Conservation (phyloP, 2,329 filamentous ascomycete species). For the Aspergillus ruber region DNA sequence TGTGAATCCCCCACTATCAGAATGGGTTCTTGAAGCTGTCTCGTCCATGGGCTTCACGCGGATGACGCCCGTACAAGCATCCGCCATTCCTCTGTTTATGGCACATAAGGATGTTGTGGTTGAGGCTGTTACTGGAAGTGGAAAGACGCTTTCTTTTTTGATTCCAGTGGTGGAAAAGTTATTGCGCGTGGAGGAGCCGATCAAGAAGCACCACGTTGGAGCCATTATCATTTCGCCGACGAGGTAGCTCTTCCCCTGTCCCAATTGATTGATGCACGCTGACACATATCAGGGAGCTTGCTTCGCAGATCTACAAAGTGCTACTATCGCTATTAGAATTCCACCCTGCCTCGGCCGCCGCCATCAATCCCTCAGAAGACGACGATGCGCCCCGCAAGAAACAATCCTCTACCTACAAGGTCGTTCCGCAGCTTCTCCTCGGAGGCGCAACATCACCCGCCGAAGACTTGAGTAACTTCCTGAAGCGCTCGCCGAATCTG, state of each 20-base stretch:
- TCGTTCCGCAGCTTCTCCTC: constrained; percentile 82
- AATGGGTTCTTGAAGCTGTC: constrained; percentile 83
- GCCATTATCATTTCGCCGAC: constrained; percentile 91
- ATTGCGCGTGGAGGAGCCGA: constrained; percentile 69
- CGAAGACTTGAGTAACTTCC: constrained; percentile 79
- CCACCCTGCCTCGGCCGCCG: constrained; percentile 65
- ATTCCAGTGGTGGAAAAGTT: constrained; percentile 79
- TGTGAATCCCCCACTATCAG: constrained; percentile 62
- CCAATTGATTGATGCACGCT: not conserved
- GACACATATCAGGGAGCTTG: constrained; percentile 61
- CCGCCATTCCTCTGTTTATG: constrained; percentile 80
- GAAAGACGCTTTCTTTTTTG: constrained; percentile 81
- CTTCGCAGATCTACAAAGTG: constrained; percentile 81
- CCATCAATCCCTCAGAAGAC: constrained; percentile 36
- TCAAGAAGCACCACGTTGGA: constrained; percentile 83
- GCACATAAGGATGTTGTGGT: constrained; percentile 89
- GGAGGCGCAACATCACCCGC: constrained; percentile 76
- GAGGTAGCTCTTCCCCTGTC: constrained; percentile 30
- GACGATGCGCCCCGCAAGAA: constrained; percentile 30
- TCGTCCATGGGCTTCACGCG: constrained; percentile 75
- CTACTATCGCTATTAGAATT: constrained; percentile 72
- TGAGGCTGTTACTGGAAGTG: constrained; percentile 85
- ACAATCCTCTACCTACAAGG: constrained; percentile 46
- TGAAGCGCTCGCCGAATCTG: constrained; percentile 78
- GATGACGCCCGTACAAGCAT: constrained; percentile 93